These are phyloP conservation scores for Globisporangium nodosum DNA, from an alignment of 352 stramenopile genomes.

Conservation along the genomic window DNA sequence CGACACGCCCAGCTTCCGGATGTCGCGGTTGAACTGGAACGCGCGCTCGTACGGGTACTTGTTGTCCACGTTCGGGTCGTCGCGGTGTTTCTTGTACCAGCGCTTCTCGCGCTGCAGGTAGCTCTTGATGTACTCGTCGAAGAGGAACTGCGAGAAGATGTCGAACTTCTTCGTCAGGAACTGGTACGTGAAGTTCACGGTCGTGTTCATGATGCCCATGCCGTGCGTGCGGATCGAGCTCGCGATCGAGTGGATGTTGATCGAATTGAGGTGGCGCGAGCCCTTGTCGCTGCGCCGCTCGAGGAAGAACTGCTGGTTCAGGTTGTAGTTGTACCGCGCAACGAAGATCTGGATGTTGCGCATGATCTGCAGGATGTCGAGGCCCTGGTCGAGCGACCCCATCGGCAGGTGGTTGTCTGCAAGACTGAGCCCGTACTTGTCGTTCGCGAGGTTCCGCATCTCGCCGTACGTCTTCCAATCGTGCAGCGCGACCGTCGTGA, in stretches of 20 bases:
- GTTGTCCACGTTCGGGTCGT: constrained; percentile 86
- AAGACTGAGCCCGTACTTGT: constrained; percentile 90
- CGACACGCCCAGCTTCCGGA: constrained; percentile 80
- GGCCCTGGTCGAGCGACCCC: constrained; percentile 87
- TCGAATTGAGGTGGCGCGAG: constrained; percentile 90
- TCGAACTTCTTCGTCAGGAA: constrained; percentile 91
- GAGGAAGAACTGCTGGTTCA: constrained; percentile 95
- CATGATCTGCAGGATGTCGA: constrained; percentile 96
- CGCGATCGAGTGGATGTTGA: constrained; percentile 90
- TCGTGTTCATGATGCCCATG: constrained; percentile 94
- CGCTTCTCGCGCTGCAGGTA: constrained; percentile 90
- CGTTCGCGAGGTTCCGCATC: constrained; percentile 91
- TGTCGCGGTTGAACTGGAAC: constrained; percentile 91
- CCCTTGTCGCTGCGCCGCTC: constrained; percentile 89
- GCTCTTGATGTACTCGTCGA: constrained; percentile 93
- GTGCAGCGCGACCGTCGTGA: constrained; percentile 92
- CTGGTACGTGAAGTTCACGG: constrained; percentile 95
- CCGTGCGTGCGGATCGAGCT: constrained; percentile 92
- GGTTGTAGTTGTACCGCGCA: constrained; percentile 91
- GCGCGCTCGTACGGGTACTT: constrained; percentile 91
- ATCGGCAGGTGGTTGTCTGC: constrained; percentile 91
- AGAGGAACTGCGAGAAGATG: constrained; percentile 91
- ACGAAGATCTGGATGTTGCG: constrained; percentile 93
- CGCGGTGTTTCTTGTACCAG: constrained; percentile 92
- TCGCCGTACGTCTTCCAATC: constrained; percentile 94